Evolutionary conservation across 2,329 filamentous ascomycete species (phyloP), one percentile per base, ranked within the genome.

Genomic region (Pseudocercospora crystallina): DNA sequence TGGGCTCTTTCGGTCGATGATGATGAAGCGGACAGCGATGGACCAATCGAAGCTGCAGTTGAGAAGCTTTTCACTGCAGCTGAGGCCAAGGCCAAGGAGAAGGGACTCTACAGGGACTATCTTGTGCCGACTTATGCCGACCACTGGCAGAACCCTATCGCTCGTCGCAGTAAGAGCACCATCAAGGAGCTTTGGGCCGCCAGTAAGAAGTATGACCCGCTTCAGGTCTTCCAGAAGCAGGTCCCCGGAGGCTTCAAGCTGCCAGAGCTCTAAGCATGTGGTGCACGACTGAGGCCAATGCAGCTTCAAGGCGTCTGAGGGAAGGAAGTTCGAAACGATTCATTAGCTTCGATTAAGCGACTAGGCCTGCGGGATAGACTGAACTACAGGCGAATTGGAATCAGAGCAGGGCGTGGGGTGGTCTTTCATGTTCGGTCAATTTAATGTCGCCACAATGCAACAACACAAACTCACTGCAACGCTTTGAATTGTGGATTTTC

Each of bases 91-190:
- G 53, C 54, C 1, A 51, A 53, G 20, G 41, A 49, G 31, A 33
- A 55, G 20, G 57, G 56, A 13, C 15, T 61, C 5, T 35, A 51
- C 9, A 49, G 58, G 26, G 36, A 53, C 20, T 66, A 53, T 33
- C 30, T 70, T 5, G 67, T 71, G 48, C 49, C 68, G 43, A 71
- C 69, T 40, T 72, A 72, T 52, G 69, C 69, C 7, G 65, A 60
- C 5, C 47, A 54, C 38, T 71, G 65, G 61, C 68, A 72, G 52
- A 60, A 70, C 36, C 69, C 69, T 7, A 62, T 72, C 17, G 47
- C 45, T 5, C 57, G 61, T 10, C 68, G 71, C 53, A 68, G 70
- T 8, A 49, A 49, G 10, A 59, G 49, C 15, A 68, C 59, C 47
- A 60, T 64, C 43, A 50, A 48, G 36, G 61, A 60, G 13, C 47